Conservation (phyloP, 768 basidiomycete genomes). For the Terana coerulea region DNA sequence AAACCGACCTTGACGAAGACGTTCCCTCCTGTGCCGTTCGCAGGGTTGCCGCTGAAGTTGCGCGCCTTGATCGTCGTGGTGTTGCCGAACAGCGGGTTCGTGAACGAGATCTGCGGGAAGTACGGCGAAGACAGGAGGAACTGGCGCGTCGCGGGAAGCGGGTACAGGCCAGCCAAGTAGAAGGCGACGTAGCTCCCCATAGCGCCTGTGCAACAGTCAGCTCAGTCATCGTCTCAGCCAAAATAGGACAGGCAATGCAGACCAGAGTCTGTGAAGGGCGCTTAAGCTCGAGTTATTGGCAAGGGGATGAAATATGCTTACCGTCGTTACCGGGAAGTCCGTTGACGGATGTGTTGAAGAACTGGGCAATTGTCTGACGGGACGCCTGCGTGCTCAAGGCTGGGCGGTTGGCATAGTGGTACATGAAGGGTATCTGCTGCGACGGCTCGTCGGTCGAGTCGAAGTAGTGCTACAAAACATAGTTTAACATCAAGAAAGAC, state of each 20-base stretch:
- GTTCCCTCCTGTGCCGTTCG: constrained; percentile 45
- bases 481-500: background rate
- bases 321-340: constrained; percentile 68
- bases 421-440: constrained; percentile 68
- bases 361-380: constrained; percentile 50
- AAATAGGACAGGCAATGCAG: no score
- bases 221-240: no score
- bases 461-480: constrained; percentile 45
- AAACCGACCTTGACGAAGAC: constrained; percentile 52
- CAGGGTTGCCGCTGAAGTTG: constrained; percentile 51
- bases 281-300: constrained; percentile 8
- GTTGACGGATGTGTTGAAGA: constrained; percentile 51
- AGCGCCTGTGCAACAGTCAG: no score
- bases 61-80: constrained; percentile 52
- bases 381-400: constrained; percentile 55
- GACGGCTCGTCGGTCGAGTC: constrained; percentile 63
- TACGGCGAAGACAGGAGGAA: constrained; percentile 58
- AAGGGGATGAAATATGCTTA: constrained; percentile 24
- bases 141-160: constrained; percentile 57
- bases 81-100: constrained; percentile 48
- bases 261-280: background rate
- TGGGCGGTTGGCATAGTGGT: constrained; percentile 61
- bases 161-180: constrained; percentile 58
- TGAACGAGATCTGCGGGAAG: constrained; percentile 58
- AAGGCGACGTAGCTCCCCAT: constrained; percentile 63